A percentile compares a stretch with the other conserved stretches of the same genome.
phyloP scores from a whole-genome alignment of 2,329 filamentous ascomycete genomes.

The Aspergillus tanneri region DNA sequence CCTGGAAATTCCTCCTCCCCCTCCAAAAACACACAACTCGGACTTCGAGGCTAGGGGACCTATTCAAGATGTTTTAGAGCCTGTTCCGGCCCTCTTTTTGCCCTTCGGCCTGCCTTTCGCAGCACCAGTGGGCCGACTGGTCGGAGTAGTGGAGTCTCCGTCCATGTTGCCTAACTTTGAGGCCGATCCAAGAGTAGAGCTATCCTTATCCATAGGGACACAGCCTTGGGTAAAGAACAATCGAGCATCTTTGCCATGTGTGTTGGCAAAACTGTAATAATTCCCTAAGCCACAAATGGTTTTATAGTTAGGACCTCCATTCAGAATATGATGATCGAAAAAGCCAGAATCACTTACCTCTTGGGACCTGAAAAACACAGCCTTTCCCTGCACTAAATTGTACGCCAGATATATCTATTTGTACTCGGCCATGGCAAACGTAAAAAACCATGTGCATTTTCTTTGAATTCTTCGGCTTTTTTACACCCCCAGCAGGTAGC shows the following conservation, averaged over 20 bases:
- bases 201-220: slow-evolving; percentile 48
- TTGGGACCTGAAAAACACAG: slow-evolving; percentile 89
- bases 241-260: slow-evolving; percentile 67
- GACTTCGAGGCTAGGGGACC: no score
- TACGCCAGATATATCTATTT: slow-evolving; percentile 62
- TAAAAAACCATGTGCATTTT: slow-evolving; percentile 99
- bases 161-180: slow-evolving; percentile 25
- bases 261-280: slow-evolving; percentile 86
- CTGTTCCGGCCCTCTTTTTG: slow-evolving; percentile 31
- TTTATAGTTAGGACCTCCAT: neutral
- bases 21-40: no score
- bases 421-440: slow-evolving; percentile 77
- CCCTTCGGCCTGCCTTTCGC: slow-evolving; percentile 34
- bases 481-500: slow-evolving; percentile 76
- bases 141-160: slow-evolving; percentile 20
- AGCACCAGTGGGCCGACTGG: slow-evolving; percentile 14
- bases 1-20: neutral
- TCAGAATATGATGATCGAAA: neutral
- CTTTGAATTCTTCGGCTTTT: slow-evolving; percentile 85
- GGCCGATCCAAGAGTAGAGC: slow-evolving; percentile 23
- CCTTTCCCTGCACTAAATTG: slow-evolving; percentile 80
- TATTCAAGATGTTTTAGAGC: slow-evolving; percentile 3
- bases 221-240: slow-evolving; percentile 93
- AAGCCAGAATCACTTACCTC: slow-evolving; percentile 65
- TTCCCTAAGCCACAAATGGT: slow-evolving; percentile 62